Evolutionary conservation across 805 yeast genomes (phyloP), one percentile per base, ranked within the genome.

Genomic region (Candida glaebosa): DNA sequence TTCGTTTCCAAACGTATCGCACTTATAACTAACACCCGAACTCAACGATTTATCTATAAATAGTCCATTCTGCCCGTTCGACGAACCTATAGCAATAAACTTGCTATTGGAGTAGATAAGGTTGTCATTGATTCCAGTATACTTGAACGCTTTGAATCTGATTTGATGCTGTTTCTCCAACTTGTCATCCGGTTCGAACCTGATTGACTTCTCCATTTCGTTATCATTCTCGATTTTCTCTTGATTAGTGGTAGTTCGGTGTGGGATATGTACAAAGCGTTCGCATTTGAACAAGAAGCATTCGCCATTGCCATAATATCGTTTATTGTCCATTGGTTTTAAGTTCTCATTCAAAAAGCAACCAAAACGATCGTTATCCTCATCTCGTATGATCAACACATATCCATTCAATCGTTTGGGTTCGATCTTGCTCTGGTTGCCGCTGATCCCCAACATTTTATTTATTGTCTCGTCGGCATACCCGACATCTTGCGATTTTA

Each of bases 221-320:
- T 34, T 31, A 12, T 18, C 16, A 15, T 40, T 26, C 12, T 26
- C 18, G 16, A n/a, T 16, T 15, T 40, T 25, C 14, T 25, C 31
- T 24, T 31, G 35, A 9, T 30, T 40, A 31, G 28, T 38, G 34
- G 9, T 31, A 18, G 31, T 25, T 37, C 31, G 15, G 31, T 31
- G 31, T 39, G 5, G 35, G 39, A 31, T 33, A 31, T 50, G 54
- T 25, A 50, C 62, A 58, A 39, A 71, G 22, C 57, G 62, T 46
- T 79, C 85, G n/a, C 76, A 55, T 49, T 82, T 85, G 96, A 96
- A 91, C 17, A 91, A 69, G 53, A 93, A 90, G 56, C 98, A 89
- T 60, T 91, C 96, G 1, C 97, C 96, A 63, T 90, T 90, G 1
- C 99, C 99, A 52, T 82, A 85, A 63, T 82, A 91, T 43, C 87